A percentile compares a stretch with the other conserved stretches of the same genome.
Evolutionary conservation across 2,329 filamentous ascomycete genomes (phyloP).

Genomic region (Lecanicillium sp.): DNA sequence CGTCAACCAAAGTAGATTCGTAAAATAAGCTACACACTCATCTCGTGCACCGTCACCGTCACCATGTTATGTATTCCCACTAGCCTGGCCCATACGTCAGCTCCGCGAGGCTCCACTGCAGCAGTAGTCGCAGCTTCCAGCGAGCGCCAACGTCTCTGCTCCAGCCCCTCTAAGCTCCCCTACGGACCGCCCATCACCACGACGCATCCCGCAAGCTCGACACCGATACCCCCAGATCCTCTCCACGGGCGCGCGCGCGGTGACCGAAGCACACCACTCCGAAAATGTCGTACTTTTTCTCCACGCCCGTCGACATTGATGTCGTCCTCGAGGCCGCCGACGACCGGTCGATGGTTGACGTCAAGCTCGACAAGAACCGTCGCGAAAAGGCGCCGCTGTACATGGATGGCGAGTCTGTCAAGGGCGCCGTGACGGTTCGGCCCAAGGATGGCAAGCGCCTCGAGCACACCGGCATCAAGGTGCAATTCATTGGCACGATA

Average conservation of each 20-base stretch:
- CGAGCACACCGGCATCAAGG: conserved; percentile 98
- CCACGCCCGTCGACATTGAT: conserved; percentile 97
- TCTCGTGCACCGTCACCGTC: too few relatives aligned
- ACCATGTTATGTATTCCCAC: too few relatives aligned
- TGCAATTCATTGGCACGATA: conserved; percentile 98
- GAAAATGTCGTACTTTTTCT: conserved; percentile 94
- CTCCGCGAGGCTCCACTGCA: conserved; percentile 8
- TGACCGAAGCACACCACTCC: neutral
- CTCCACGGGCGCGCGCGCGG: conserved; percentile 1
- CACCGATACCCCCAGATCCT: neutral
- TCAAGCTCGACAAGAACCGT: conserved; percentile 97
- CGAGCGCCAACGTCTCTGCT: conserved; percentile 5
- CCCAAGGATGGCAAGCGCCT: conserved; percentile 97
- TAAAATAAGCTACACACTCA: too few relatives aligned
- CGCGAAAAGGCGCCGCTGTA: conserved; percentile 95
- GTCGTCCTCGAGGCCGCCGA: conserved; percentile 94
- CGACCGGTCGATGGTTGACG: conserved; percentile 90
- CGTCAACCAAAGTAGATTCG: too few relatives aligned
- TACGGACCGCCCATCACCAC: neutral
- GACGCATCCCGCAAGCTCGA: neutral
- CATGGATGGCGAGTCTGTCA: conserved; percentile 97
- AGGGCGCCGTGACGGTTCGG: conserved; percentile 87
- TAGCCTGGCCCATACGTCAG: conserved; percentile 15
- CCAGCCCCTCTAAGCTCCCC: conserved; percentile 5
- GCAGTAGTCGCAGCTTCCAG: conserved; percentile 5